A percentile compares a stretch with the other conserved stretches of the same genome.
These are phyloP conservation scores for Mycosarcoma mackinlayi DNA, from an alignment of 1,284 basidiomycete species.

Conservation along the genomic window DNA sequence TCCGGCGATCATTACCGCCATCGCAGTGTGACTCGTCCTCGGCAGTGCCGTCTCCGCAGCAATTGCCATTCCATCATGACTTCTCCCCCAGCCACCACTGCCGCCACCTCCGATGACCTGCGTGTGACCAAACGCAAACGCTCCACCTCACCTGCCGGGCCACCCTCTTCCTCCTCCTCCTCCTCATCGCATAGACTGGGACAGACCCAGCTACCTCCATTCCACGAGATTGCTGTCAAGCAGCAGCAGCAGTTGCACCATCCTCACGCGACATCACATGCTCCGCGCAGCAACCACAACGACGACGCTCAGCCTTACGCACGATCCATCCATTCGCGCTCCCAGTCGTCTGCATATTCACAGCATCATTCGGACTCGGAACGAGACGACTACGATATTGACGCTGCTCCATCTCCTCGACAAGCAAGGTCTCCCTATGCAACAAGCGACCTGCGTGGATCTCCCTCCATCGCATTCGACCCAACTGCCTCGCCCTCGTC, in stretches of 20 bases:
- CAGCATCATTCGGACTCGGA: constrained; percentile 33
- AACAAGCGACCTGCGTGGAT: constrained; percentile 35
- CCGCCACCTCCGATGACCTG: too few relatives aligned
- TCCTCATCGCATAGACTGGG: neutral
- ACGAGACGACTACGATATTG: constrained; percentile 17
- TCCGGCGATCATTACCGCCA: neutral
- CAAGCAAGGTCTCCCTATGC: constrained; percentile 38
- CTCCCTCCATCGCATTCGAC: constrained; percentile 19
- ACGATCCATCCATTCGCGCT: constrained; percentile 24
- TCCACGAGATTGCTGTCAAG: constrained; percentile 17
- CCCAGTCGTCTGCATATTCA: constrained; percentile 22
- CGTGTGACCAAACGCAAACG: constrained; percentile 28
- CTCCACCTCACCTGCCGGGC: constrained; percentile 20
- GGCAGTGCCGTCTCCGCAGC: neutral
- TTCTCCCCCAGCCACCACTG: neutral
- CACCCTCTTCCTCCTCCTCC: too few relatives aligned
- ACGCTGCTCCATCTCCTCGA: constrained; percentile 25
- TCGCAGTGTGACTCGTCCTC: constrained; percentile 16
- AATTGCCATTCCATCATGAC: constrained; percentile 11
- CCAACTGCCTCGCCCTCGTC: constrained; percentile 14
- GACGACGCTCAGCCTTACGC: constrained; percentile 17
- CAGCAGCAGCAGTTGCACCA: constrained; percentile 16
- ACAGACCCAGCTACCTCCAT: constrained; percentile 19
- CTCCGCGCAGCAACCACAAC: neutral
- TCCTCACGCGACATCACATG: constrained; percentile 11